Evolutionary conservation across 257 asterid genomes (phyloP).

Genomic region (Jaltomata sinuosa): DNA sequence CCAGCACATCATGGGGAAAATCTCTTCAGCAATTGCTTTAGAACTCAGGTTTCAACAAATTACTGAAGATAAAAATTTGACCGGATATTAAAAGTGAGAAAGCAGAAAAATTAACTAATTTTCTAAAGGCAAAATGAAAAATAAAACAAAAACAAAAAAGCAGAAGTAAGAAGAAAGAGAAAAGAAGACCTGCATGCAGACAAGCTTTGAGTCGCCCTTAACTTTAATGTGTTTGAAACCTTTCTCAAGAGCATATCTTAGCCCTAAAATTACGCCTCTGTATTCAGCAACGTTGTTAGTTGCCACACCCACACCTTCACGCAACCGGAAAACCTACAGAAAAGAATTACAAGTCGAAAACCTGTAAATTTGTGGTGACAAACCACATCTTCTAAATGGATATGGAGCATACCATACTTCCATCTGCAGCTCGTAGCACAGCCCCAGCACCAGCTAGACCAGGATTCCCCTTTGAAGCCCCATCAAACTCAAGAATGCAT

Average conservation of each 20-base stretch:
- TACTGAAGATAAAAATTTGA: not conserved
- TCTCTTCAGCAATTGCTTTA: not conserved
- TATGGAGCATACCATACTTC: slow-evolving; percentile 54
- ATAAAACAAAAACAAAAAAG: not conserved
- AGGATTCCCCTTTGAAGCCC: slow-evolving; percentile 96
- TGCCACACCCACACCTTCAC: slow-evolving; percentile 93
- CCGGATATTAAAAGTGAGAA: not conserved
- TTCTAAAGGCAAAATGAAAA: not conserved
- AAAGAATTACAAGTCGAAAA: slow-evolving; percentile 2
- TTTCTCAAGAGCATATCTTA: slow-evolving; percentile 72
- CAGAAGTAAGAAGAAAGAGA: not conserved
- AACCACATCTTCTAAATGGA: not conserved
- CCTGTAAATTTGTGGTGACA: not conserved
- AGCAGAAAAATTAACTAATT: not conserved
- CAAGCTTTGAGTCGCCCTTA: slow-evolving; percentile 97
- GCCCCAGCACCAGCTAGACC: slow-evolving; percentile 99
- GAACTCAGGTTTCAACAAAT: not conserved
- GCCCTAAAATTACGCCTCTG: slow-evolving; percentile 79
- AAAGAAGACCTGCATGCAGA: slow-evolving; percentile 89
- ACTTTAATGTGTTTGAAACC: slow-evolving; percentile 81
- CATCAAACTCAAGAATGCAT: slow-evolving; percentile 82
- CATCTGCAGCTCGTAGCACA: slow-evolving; percentile 71
- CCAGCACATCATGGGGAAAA: not conserved
- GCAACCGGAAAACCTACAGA: slow-evolving; percentile 64
- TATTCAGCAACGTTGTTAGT: slow-evolving; percentile 95